Evolutionary conservation across 163 green algal species (phyloP).

Genomic region (Chloroidium sp.): DNA sequence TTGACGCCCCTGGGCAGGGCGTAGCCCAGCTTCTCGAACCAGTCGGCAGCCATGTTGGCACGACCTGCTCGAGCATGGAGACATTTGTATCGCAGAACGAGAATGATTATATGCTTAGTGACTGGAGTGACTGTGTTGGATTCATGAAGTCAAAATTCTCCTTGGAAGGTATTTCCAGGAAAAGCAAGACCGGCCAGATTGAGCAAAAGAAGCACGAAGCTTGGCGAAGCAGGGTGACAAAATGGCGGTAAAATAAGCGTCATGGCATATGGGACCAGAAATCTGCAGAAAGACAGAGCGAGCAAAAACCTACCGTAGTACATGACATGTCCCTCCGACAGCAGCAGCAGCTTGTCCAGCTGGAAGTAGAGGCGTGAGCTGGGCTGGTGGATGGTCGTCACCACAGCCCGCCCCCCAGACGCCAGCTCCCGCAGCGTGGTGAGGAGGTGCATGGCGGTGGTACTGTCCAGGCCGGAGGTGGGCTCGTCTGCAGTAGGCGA

Average conservation of each 20-base stretch:
- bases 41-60: slow-evolving; percentile 20
- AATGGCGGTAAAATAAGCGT: too few relatives aligned
- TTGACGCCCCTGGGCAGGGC: slow-evolving; percentile 65
- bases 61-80: background rate
- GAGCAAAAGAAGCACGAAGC: too few relatives aligned
- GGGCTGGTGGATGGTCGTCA: slow-evolving; percentile 27
- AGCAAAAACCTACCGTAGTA: background rate
- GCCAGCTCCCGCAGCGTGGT: slow-evolving; percentile 40
- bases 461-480: slow-evolving; percentile 65
- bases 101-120: too few relatives aligned
- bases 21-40: slow-evolving; percentile 58
- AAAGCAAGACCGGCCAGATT: too few relatives aligned
- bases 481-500: slow-evolving; percentile 5
- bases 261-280: too few relatives aligned
- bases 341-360: slow-evolving; percentile 80
- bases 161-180: too few relatives aligned
- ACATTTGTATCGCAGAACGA: too few relatives aligned
- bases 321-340: slow-evolving; percentile 44
- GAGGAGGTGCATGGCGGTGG: slow-evolving; percentile 79
- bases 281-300: background rate
- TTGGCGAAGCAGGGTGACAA: too few relatives aligned
- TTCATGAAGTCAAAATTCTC: too few relatives aligned
- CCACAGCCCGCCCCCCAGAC: slow-evolving; percentile 1
- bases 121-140: too few relatives aligned
- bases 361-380: slow-evolving; percentile 66